Evolutionary conservation across 495 filamentous ascomycete genomes (phyloP), one percentile per base, ranked within the genome.

Genomic region (Filosporella fistucella): DNA sequence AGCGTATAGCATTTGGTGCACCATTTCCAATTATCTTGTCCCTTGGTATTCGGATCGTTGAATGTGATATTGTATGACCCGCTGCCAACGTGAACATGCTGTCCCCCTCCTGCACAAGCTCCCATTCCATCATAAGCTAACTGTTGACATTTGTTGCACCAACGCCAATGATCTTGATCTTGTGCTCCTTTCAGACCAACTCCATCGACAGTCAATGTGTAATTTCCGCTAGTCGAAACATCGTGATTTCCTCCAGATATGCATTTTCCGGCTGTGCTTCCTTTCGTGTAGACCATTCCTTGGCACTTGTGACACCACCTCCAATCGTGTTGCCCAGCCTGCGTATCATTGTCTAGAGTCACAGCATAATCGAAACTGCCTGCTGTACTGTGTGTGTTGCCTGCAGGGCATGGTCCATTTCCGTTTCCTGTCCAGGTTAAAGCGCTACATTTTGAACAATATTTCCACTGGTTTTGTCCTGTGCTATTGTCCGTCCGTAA

Each of bases 291-390:
- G 4, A 4, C n/a, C 13, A 35, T 13, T 17, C 13, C 32, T 35
- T 35, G 32, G 32, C 32, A 35, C 18, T 35, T 35, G 32, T 35
- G n/a, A n/a, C 32, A 35, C 32, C 32, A 35, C n/a, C 32, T 13
- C 32, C 32, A 35, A 35, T 35, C 18, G 12, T 35, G 13, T 35
- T 35, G 32, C 5, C 32, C 32, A 5, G 32, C 13, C n/a, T 13
- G 32, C 4, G 18, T 17, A 35, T 17, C 18, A 14, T 17, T 17
- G 32, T 35, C 18, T 35, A 5, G 12, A 4, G 32, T 6, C n/a
- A 35, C 13, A 4, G 5, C n/a, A 13, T 35, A 35, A 17, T 35
- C 18, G n/a, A 13, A 5, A 17, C 32, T 35, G 18, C 32, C 32
- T 5, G 32, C 12, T 5, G n/a, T 13, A n/a, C 4, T 17, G 12